Conservation (phyloP, 1,284 basidiomycete species). For the Sporisorium sorghi region DNA sequence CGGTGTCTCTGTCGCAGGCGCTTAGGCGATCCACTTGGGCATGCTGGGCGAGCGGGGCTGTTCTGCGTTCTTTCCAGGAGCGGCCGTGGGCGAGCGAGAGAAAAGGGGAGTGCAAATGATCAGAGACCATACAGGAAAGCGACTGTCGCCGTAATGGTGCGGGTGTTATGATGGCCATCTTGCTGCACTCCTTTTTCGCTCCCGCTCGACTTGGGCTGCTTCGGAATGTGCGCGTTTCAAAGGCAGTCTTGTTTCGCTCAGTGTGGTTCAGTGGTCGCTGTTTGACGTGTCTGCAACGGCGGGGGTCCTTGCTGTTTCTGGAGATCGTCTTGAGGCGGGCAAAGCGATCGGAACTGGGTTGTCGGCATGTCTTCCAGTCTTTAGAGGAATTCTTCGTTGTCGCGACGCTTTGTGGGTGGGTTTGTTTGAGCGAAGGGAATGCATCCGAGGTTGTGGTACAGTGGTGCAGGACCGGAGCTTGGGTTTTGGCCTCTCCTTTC, state of each 20-base stretch:
- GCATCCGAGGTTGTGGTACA: neutral
- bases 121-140: conserved; percentile 55
- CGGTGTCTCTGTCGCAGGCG: neutral
- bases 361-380: conserved; percentile 29
- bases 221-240: conserved; percentile 10
- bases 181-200: conserved; percentile 5
- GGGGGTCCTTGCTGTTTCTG: conserved; percentile 17
- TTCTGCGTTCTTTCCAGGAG: conserved; percentile 2
- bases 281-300: conserved; percentile 9
- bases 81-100: neutral
- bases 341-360: neutral
- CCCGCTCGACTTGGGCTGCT: neutral
- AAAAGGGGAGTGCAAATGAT: conserved; percentile 11
- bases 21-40: neutral
- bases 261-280: conserved; percentile 8
- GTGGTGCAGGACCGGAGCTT: conserved; percentile 30
- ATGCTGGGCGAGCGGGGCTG: neutral
- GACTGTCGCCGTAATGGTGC: conserved; percentile 52
- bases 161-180: conserved; percentile 37
- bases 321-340: conserved; percentile 24
- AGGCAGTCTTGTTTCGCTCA: neutral
- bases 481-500: neutral
- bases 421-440: conserved; percentile 4
- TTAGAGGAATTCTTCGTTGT: conserved; percentile 19
- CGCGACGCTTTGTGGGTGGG: conserved; percentile 10